These are phyloP conservation scores for Lavandula angustifolia DNA, from an alignment of 257 asterid genomes.

Conservation along the genomic window DNA sequence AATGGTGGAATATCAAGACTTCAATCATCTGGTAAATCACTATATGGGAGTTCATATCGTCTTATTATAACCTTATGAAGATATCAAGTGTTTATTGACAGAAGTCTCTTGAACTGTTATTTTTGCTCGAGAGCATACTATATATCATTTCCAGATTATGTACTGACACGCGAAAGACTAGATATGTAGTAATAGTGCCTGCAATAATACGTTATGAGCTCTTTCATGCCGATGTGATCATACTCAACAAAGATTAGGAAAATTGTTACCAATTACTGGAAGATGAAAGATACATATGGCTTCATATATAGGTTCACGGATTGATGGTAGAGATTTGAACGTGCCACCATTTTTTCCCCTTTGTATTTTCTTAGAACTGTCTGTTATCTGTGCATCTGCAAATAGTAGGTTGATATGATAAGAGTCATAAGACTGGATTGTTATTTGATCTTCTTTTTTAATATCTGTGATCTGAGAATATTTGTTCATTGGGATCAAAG, in stretches of 20 bases:
- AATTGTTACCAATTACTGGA: not conserved
- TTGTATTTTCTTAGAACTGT: no score
- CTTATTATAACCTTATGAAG: slow-evolving; percentile 5
- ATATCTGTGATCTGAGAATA: slow-evolving; percentile 14
- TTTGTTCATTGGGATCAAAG: slow-evolving; percentile 1
- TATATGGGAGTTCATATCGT: slow-evolving; percentile 21
- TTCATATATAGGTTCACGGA: not conserved
- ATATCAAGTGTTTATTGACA: slow-evolving; percentile 20
- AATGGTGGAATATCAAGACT: slow-evolving; percentile 47
- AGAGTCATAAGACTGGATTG: slow-evolving; percentile 12
- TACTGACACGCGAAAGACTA: not conserved
- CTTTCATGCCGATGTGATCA: not conserved
- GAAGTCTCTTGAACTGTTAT: slow-evolving; percentile 11
- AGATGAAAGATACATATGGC: slow-evolving; percentile 3
- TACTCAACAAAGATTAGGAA: not conserved
- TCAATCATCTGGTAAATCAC: slow-evolving; percentile 68
- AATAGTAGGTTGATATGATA: not conserved
- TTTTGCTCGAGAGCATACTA: slow-evolving; percentile 7
- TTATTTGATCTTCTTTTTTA: slow-evolving; percentile 4
- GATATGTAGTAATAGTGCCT: no score
- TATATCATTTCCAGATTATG: slow-evolving; percentile 1
- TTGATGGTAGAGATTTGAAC: no score
- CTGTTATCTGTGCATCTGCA: no score
- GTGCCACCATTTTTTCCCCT: no score
- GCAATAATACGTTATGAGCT: no score